Base-by-base conservation (phyloP, 495 filamentous ascomycete genomes). In the Aspergillus sclerotioniger region DNA sequence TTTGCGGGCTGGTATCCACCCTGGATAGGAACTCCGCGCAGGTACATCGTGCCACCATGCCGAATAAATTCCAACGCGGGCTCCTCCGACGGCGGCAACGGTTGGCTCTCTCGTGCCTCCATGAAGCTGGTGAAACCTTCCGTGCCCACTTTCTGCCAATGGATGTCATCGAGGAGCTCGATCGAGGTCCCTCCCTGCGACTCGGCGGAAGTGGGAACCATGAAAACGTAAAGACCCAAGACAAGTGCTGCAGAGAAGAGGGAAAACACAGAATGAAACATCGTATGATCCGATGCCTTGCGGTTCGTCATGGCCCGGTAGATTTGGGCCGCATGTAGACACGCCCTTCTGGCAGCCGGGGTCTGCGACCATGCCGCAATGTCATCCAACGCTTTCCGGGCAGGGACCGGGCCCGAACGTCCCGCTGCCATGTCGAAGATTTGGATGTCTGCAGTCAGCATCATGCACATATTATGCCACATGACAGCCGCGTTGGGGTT, bases 391-490 rank as follows among this genome's bases (percentile, higher is more conserved):
- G 80, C 79, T 35, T 77, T 75, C 8, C 68, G 70, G 12, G 78
- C 80, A 9, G 77, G 71, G 3, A 9, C 58, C 0, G 80, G 71
- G 4, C 78, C 80, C 4, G 73, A 64, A 33, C 78, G 75, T 25
- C 79, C 80, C 25, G 80, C 78, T 0, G 78, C 80, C 0, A 78
- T 58, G 25, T 81, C 77, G 58, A 82, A 82, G 31, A 77, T 76
- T 47, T 80, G 78, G 10, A 76, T 72, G 53, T 82, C 79, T 8
- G 78, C 75, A 0, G 76, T 76, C 12, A 82, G 69, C 61, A 72
- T 78, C 74, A 82, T 80, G 57, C 78, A 80, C 63, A 80, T 78
- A 45, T 78, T 71, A 54, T 82, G 80, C 80, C 80, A 82, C 58
- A 77, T 70, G 32, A 80, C 62, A 5, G 74, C 57, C 13, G 75